A percentile compares a stretch with the other conserved stretches of the same genome.
Conservation (phyloP, 805 yeast species). For the Yarrowia alimentaria region DNA sequence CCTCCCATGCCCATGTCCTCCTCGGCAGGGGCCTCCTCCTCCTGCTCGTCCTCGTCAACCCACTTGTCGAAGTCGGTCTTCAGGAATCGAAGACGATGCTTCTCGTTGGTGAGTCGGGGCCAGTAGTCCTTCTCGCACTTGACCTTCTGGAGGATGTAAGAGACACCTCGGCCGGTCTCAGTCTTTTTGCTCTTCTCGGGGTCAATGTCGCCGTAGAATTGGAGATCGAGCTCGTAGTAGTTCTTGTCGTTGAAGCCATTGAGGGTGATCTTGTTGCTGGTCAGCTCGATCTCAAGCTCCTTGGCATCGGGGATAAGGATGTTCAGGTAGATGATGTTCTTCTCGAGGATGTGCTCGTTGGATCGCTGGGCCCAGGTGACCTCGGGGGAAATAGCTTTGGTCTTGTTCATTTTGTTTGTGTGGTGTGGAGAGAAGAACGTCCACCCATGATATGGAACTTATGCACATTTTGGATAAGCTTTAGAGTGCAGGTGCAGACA, state of each 20-base stretch:
- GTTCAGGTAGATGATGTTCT: constrained; percentile 74
- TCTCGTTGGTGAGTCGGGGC: constrained; percentile 93
- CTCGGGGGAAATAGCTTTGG: constrained; percentile 27
- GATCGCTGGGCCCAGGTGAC: constrained; percentile 95
- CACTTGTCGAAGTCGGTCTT: constrained; percentile 96
- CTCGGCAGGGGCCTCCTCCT: constrained; percentile 54
- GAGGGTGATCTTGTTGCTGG: constrained; percentile 54
- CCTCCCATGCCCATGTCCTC: constrained; percentile 41
- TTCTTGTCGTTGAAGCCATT: constrained; percentile 47
- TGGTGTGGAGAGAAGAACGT: constrained; percentile 3
- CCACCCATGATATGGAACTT: constrained; percentile 5
- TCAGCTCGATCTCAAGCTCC: constrained; percentile 60
- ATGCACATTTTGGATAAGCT: constrained; percentile 10
- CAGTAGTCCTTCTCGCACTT: constrained; percentile 72
- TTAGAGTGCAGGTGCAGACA: constrained; percentile 23
- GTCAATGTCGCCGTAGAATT: constrained; percentile 74
- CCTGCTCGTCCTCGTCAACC: constrained; percentile 99
- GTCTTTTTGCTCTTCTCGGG: constrained; percentile 58
- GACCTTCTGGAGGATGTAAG: constrained; percentile 68
- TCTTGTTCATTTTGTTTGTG: constrained; percentile 10
- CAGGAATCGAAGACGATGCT: constrained; percentile 71
- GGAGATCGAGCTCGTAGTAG: constrained; percentile 62
- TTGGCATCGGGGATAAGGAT: constrained; percentile 69
- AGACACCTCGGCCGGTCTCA: constrained; percentile 61
- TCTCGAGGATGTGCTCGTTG: constrained; percentile 62